Evolutionary conservation across 2,329 filamentous ascomycete species (phyloP), one percentile per base, ranked within the genome.

Genomic region (Colletotrichum sublineola): DNA sequence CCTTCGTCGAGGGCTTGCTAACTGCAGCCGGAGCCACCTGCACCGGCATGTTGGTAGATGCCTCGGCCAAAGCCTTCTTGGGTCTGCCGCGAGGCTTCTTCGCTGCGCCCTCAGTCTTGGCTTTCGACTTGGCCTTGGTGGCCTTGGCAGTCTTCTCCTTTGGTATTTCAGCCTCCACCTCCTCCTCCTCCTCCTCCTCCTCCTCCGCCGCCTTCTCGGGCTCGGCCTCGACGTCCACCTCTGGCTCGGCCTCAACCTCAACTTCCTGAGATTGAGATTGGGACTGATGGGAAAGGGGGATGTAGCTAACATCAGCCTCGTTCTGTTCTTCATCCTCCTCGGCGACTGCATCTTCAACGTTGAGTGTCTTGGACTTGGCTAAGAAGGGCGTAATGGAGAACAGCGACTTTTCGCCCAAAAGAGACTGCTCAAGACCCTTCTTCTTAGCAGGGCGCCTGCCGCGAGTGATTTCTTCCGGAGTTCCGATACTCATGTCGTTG

Each of bases 371-470:
- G 36, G 90, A 92, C 63, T 92, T 90, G 81, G 95, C 97, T 73
- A 98, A 86, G 84, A 97, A 98, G 0, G 96, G 96, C 0, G 96
- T 98, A 75, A 98, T 94, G 5, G 95, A 97, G 81, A 98, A 98
- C 3, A 89, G 91, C 0, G 95, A 98, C 81, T 97, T 98, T 78
- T 97, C 94, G 40, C 93, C 94, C 6, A 93, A 85, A 67, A 90
- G 83, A 1, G 89, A 87, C 48, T 89, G 87, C 29, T 90, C 88
- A 38, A 84, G 80, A 60, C 84, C 87, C 67, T 86, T 84, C 79
- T 90, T 91, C 81, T 91, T 93, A 72, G 82, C 76, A 44, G 80
- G 79, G 53, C 84, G 84, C 74, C 83, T 85, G 67, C 79, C 76
- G 63, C 81, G 79, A 71, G 83, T 73, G 61, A 84, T 79, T 75